phyloP scores from a whole-genome alignment of 2,329 filamentous ascomycete genomes.

The Neofusicoccum ribis region DNA sequence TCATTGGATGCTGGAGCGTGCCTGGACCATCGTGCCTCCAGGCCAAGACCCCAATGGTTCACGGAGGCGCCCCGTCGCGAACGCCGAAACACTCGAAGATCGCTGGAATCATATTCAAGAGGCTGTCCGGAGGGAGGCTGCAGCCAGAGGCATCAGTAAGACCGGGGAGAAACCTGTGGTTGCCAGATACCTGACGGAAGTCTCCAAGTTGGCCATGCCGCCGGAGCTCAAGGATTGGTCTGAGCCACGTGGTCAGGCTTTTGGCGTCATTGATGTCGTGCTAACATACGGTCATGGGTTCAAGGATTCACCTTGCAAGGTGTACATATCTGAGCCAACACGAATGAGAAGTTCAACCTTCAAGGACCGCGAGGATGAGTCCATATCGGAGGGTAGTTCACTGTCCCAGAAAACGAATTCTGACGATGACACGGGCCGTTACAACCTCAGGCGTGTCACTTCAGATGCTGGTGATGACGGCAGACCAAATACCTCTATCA shows the following conservation, averaged over 20 bases:
- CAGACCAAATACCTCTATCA: neutral
- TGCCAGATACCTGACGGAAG: constrained; percentile 39
- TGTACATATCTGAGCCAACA: neutral
- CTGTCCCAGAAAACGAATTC: too few relatives aligned
- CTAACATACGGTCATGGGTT: constrained; percentile 21
- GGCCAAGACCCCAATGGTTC: constrained; percentile 28
- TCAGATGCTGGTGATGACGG: neutral
- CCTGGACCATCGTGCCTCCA: constrained; percentile 44
- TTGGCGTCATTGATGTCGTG: constrained; percentile 42
- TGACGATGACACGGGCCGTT: neutral
- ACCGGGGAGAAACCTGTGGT: constrained; percentile 35
- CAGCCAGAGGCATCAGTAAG: constrained; percentile 34
- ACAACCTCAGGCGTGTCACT: neutral
- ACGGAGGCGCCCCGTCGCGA: constrained; percentile 17
- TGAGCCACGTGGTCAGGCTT: constrained; percentile 29
- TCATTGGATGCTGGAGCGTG: constrained; percentile 43
- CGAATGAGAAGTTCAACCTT: neutral
- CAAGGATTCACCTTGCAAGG: constrained; percentile 6
- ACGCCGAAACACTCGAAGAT: constrained; percentile 22
- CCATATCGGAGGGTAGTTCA: neutral
- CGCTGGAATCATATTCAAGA: constrained; percentile 39
- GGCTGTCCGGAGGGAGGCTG: constrained; percentile 36
- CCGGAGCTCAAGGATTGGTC: constrained; percentile 33
- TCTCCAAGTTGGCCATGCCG: constrained; percentile 42
- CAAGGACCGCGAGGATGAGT: neutral